Evolutionary conservation across 441 rosid genomes (phyloP).

Genomic region (Biscutella laevigata): DNA sequence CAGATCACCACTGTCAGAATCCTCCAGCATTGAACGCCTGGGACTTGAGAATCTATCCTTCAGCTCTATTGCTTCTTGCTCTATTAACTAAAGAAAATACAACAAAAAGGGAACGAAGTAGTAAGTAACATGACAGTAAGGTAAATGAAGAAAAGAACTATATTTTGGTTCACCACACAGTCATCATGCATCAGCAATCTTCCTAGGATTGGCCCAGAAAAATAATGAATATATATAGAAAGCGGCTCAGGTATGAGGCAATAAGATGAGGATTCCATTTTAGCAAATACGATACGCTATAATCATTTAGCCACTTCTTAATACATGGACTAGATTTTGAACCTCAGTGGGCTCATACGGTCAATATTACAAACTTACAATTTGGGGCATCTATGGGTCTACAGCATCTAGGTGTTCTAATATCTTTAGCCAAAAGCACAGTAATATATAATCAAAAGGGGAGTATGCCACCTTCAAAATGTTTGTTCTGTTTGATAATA

Average conservation of each 20-base stretch:
- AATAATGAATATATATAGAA: background rate
- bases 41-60: slow-evolving; percentile 67
- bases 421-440: background rate
- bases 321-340: background rate
- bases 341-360: background rate
- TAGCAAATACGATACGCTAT: background rate
- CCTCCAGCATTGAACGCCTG: slow-evolving; percentile 76
- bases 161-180: background rate
- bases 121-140: background rate
- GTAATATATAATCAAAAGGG: slow-evolving; percentile 7
- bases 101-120: background rate
- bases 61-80: slow-evolving; percentile 78
- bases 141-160: background rate
- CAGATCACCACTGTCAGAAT: slow-evolving; percentile 72
- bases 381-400: background rate
- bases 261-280: background rate
- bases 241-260: background rate
- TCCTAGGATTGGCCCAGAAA: background rate
- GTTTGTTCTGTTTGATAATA: slow-evolving; percentile 61
- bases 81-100: slow-evolving; percentile 46
- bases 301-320: background rate
- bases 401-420: background rate
- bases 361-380: background rate
- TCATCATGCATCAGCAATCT: slow-evolving; percentile 17
- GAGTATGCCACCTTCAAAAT: slow-evolving; percentile 56